Evolutionary conservation across 208 protist genomes (phyloP).

Genomic region (Trypanosoma lewisi): DNA sequence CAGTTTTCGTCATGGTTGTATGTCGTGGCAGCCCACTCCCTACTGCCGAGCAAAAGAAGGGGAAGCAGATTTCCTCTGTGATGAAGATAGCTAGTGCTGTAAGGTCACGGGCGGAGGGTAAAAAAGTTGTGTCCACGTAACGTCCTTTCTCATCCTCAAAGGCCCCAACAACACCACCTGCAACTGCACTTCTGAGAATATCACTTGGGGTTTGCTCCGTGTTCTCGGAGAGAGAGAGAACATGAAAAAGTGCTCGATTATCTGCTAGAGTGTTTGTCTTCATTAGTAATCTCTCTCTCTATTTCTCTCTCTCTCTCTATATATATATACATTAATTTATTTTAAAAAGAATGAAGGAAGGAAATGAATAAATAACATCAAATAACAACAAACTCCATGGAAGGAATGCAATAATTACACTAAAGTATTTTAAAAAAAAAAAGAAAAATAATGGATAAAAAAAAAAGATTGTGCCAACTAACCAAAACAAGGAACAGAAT

Average conservation of each 20-base stretch:
- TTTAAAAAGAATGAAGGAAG: no score
- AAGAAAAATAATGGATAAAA: no score
- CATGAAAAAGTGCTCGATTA: constrained; percentile 64
- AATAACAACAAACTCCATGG: no score
- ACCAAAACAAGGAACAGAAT: no score
- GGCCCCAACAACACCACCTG: constrained; percentile 54
- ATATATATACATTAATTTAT: background rate
- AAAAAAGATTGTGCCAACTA: no score
- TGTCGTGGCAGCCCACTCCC: constrained; percentile 23
- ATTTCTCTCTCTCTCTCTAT: background rate
- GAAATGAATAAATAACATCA: no score
- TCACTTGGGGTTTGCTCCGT: constrained; percentile 34
- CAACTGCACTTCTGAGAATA: constrained; percentile 53
- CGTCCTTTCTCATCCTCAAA: constrained; percentile 34
- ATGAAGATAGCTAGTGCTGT: constrained; percentile 39
- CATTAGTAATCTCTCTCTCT: no score
- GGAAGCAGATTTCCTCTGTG: constrained; percentile 58
- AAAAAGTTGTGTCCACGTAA: constrained; percentile 24
- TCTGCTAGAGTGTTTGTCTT: constrained; percentile 33
- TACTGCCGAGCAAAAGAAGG: constrained; percentile 40
- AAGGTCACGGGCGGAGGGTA: constrained; percentile 66
- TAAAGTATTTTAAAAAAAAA: no score
- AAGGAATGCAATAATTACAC: no score
- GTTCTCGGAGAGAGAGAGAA: constrained; percentile 51
- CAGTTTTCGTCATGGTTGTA: constrained; percentile 38